These are phyloP conservation scores for Hysterium pulicare DNA, from an alignment of 2,329 filamentous ascomycete genomes.

Conservation along the genomic window DNA sequence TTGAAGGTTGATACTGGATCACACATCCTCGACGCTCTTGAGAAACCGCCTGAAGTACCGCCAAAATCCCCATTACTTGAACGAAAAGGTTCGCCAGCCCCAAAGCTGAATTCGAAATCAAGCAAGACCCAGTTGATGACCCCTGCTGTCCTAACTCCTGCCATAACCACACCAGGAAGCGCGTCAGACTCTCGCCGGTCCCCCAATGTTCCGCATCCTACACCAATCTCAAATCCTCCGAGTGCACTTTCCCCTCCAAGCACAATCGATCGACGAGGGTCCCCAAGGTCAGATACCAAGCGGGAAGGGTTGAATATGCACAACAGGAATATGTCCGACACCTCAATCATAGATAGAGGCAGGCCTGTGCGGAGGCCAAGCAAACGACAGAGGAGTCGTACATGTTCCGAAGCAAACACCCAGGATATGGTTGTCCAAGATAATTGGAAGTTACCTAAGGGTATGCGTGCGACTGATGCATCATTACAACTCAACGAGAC, in stretches of 20 bases:
- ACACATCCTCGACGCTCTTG: conserved; percentile 14
- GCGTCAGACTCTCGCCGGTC: conserved; percentile 29
- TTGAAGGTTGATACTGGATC: conserved; percentile 31
- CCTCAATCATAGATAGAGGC: conserved; percentile 38
- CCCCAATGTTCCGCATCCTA: conserved; percentile 31
- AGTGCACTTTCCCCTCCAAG: conserved; percentile 28
- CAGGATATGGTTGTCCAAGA: conserved; percentile 21
- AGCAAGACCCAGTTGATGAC: conserved; percentile 30
- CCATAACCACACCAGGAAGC: conserved; percentile 22
- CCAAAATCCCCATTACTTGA: conserved; percentile 35
- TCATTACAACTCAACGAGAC: conserved; percentile 28
- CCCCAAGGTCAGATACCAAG: conserved; percentile 27
- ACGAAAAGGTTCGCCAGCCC: conserved; percentile 32
- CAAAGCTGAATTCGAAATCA: conserved; percentile 28
- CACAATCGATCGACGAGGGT: conserved; percentile 22
- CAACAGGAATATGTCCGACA: conserved; percentile 36
- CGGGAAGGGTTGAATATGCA: conserved; percentile 30
- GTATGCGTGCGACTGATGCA: conserved; percentile 36
- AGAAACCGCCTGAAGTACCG: conserved; percentile 33
- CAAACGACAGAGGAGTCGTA: conserved; percentile 30
- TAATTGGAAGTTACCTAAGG: conserved; percentile 35
- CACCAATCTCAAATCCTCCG: conserved; percentile 30
- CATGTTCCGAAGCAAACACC: conserved; percentile 31
- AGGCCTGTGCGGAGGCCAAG: conserved; percentile 30
- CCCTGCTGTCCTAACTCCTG: conserved; percentile 24